Percentiles rank a stretch among this genome's conserved stretches.
phyloP scores from a whole-genome alignment of 768 basidiomycete genomes.

The Auricularia sp. region DNA sequence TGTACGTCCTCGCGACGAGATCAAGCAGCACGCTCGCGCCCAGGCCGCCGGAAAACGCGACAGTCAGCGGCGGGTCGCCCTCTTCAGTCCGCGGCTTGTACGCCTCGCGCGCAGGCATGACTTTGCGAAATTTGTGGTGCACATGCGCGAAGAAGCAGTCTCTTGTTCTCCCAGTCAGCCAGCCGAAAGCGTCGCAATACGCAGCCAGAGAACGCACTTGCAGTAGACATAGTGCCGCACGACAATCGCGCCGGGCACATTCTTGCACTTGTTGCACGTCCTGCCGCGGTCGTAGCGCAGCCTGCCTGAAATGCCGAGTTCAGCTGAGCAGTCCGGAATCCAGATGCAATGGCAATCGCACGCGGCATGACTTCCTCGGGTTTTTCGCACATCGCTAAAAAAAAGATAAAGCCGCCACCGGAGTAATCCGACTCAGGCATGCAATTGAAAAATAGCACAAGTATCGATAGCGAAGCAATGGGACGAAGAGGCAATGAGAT shows the following conservation, averaged over 20 bases:
- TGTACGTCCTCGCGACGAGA: conserved; percentile 52
- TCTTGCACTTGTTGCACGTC: conserved; percentile 67
- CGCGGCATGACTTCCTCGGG: conserved; percentile 1
- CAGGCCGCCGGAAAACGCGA: conserved; percentile 73
- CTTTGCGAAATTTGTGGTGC: conserved; percentile 51
- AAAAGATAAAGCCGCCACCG: too few species aligned
- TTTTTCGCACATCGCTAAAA: background rate
- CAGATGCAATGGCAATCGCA: background rate
- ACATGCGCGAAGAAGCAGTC: conserved; percentile 60
- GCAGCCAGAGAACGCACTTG: conserved; percentile 38
- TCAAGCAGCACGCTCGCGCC: conserved; percentile 67
- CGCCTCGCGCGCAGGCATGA: conserved; percentile 41
- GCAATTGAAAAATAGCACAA: background rate
- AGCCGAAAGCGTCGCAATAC: background rate
- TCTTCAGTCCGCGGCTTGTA: conserved; percentile 47
- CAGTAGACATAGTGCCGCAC: conserved; percentile 77
- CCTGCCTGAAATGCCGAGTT: conserved; percentile 34
- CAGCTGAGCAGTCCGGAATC: background rate
- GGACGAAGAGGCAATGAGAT: too few species aligned
- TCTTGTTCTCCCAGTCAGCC: conserved; percentile 22
- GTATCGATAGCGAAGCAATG: background rate
- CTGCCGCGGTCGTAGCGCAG: conserved; percentile 58
- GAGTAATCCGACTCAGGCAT: too few species aligned
- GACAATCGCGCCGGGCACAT: conserved; percentile 52
- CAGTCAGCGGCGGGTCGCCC: conserved; percentile 51